These are phyloP conservation scores for Alternaria sp. DNA, from an alignment of 2,329 filamentous ascomycete species.

Conservation along the genomic window DNA sequence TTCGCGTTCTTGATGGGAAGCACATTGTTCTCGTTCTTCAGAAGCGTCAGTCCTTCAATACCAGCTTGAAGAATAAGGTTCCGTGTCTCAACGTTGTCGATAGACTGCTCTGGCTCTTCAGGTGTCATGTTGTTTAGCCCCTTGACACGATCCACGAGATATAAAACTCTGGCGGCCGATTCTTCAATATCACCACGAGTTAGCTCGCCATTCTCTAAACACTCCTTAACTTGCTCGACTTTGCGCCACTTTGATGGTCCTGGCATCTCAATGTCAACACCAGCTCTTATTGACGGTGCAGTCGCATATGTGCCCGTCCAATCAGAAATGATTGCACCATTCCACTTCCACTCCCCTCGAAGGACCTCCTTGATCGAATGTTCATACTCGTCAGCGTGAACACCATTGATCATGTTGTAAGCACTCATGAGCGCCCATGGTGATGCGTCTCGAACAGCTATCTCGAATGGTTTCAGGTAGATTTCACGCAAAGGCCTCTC, in stretches of 20 bases:
- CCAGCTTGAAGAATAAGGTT: conserved; percentile 69
- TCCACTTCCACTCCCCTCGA: conserved; percentile 53
- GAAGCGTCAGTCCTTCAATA: conserved; percentile 68
- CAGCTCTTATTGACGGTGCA: conserved; percentile 50
- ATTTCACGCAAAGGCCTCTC: conserved; percentile 74
- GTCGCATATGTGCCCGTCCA: conserved; percentile 54
- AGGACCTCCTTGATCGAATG: conserved; percentile 55
- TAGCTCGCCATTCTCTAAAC: conserved; percentile 48
- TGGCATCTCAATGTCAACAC: conserved; percentile 54
- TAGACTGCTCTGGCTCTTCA: conserved; percentile 66
- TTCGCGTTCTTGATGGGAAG: conserved; percentile 66
- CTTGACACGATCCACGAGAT: conserved; percentile 69
- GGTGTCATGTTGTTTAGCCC: conserved; percentile 64
- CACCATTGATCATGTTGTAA: conserved; percentile 73
- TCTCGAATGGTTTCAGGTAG: conserved; percentile 79
- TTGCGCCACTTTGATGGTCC: conserved; percentile 53
- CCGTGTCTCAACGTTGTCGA: conserved; percentile 63
- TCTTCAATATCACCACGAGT: conserved; percentile 59
- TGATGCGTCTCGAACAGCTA: conserved; percentile 71
- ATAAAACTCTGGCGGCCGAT: conserved; percentile 66
- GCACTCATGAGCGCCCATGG: conserved; percentile 76
- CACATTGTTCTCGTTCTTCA: conserved; percentile 70
- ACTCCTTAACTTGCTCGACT: conserved; percentile 45
- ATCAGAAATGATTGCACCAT: conserved; percentile 56
- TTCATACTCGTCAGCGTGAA: conserved; percentile 53